phyloP scores from a whole-genome alignment of 2,329 filamentous ascomycete species.

The Diaporthe aspalathi region DNA sequence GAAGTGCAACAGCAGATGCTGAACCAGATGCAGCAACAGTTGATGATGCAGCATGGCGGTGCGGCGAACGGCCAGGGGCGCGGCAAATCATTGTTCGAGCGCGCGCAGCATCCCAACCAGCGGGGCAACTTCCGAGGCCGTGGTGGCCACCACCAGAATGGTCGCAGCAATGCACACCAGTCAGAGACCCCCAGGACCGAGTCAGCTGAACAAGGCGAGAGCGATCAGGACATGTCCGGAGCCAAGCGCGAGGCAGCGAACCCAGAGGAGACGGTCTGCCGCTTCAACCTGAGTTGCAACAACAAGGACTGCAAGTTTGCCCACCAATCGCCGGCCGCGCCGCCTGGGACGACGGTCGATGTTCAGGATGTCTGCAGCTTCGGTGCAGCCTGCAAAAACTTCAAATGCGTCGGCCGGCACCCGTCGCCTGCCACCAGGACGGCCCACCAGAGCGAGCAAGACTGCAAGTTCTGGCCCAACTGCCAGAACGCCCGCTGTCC shows the following conservation, averaged over 20 bases:
- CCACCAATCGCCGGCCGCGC: constrained; percentile 92
- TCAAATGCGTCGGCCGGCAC: constrained; percentile 91
- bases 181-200: constrained; percentile 50
- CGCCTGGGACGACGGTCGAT: constrained; percentile 81
- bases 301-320: constrained; percentile 93
- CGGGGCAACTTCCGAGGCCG: constrained; percentile 65
- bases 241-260: constrained; percentile 65
- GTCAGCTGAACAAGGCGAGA: constrained; percentile 56
- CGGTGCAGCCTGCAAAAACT: constrained; percentile 93
- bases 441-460: constrained; percentile 83
- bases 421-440: constrained; percentile 87
- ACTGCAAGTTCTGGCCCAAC: constrained; percentile 92
- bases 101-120: constrained; percentile 68
- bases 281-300: constrained; percentile 88
- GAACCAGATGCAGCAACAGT: constrained; percentile 75
- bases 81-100: constrained; percentile 78
- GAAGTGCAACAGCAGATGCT: constrained; percentile 92
- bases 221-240: constrained; percentile 72
- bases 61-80: constrained; percentile 52
- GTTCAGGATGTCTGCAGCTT: constrained; percentile 84
- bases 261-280: constrained; percentile 80
- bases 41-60: constrained; percentile 65
- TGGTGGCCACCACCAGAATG: constrained; percentile 56
- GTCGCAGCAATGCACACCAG: constrained; percentile 48
- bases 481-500: constrained; percentile 89